A percentile compares a stretch with the other conserved stretches of the same genome.
phyloP scores from a whole-genome alignment of 176 grass and related monocot species.

The Chloris gayana region DNA sequence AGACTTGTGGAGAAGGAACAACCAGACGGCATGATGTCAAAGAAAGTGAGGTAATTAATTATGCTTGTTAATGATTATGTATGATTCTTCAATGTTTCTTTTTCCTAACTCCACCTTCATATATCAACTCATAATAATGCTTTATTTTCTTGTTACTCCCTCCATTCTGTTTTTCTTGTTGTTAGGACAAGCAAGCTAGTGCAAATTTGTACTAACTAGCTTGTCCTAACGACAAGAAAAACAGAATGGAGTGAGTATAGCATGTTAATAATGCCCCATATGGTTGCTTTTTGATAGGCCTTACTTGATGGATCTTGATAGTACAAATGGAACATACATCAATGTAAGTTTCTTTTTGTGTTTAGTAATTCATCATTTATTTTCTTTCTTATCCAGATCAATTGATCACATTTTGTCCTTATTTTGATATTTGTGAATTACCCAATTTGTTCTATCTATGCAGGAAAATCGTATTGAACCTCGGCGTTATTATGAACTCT shows the following conservation, averaged over 20 bases:
- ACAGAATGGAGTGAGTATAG: too few species aligned
- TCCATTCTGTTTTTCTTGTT: too few species aligned
- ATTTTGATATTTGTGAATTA: neutral
- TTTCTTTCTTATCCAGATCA: constrained; percentile 9
- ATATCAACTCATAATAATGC: neutral
- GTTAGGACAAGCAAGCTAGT: too few species aligned
- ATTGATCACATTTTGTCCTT: neutral
- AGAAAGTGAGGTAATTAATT: constrained; percentile 73
- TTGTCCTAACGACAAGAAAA: too few species aligned
- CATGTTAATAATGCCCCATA: constrained; percentile 9
- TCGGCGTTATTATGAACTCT: constrained; percentile 90
- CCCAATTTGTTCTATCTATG: constrained; percentile 20
- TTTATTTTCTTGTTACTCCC: too few species aligned
- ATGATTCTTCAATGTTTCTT: neutral
- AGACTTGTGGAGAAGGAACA: constrained; percentile 93
- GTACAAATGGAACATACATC: constrained; percentile 90
- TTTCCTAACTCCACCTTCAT: neutral
- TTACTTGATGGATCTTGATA: constrained; percentile 95
- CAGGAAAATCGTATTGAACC: constrained; percentile 88
- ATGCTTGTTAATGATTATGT: neutral
- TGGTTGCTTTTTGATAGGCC: constrained; percentile 54
- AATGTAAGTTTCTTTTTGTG: constrained; percentile 66
- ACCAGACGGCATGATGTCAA: constrained; percentile 82
- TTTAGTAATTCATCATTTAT: constrained; percentile 7
- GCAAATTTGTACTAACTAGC: too few species aligned